Evolutionary conservation across 768 basidiomycete species (phyloP).

Genomic region (Boletus subparvulus): DNA sequence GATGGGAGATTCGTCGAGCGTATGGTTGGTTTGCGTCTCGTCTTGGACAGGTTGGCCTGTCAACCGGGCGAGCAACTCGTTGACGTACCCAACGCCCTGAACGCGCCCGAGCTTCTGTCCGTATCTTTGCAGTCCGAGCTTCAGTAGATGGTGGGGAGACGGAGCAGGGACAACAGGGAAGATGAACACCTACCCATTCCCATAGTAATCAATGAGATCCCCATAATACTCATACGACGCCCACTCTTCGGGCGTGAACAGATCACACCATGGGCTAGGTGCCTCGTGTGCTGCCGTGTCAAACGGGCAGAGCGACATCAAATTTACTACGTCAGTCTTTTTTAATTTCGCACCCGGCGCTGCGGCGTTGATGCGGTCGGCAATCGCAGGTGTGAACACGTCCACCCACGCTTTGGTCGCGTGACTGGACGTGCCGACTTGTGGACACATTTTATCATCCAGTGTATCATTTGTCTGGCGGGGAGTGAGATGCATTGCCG

Average conservation of each 20-base stretch:
- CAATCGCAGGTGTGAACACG: slow-evolving; percentile 53
- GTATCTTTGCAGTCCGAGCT: slow-evolving; percentile 41
- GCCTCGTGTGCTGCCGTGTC: slow-evolving; percentile 54
- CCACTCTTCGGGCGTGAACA: slow-evolving; percentile 65
- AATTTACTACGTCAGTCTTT: slow-evolving; percentile 48
- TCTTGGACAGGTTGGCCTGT: slow-evolving; percentile 62
- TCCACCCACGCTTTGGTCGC: slow-evolving; percentile 51
- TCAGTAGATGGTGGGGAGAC: neutral
- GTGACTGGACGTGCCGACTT: slow-evolving; percentile 40
- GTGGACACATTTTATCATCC: slow-evolving; percentile 63
- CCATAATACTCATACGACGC: slow-evolving; percentile 59
- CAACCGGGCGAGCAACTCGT: slow-evolving; percentile 80
- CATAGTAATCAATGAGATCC: slow-evolving; percentile 76
- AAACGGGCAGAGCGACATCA: slow-evolving; percentile 76
- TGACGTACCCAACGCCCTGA: slow-evolving; percentile 83
- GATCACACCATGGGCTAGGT: slow-evolving; percentile 61
- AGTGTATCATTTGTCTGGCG: slow-evolving; percentile 59
- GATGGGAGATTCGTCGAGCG: slow-evolving; percentile 56
- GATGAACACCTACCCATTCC: slow-evolving; percentile 51
- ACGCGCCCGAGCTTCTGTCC: slow-evolving; percentile 66
- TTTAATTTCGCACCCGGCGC: slow-evolving; percentile 64
- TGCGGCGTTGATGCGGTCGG: slow-evolving; percentile 52
- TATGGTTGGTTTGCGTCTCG: slow-evolving; percentile 72
- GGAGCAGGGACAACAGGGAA: too few species aligned
- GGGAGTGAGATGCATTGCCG: neutral